Evolutionary conservation across 2,329 filamentous ascomycete genomes (phyloP), one percentile per base, ranked within the genome.

Genomic region (Colletotrichum scovillei): DNA sequence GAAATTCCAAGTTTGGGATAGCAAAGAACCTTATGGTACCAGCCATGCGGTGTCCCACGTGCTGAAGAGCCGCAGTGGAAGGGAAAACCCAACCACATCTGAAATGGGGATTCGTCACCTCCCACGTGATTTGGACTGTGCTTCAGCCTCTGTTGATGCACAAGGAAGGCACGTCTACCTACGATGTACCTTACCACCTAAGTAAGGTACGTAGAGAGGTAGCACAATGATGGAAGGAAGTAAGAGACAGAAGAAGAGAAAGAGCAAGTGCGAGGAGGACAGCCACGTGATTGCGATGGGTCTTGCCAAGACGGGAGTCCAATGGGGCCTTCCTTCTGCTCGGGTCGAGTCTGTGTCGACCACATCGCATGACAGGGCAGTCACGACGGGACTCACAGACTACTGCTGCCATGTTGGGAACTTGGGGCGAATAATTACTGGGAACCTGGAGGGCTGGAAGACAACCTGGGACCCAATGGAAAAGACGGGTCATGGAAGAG

Each of bases 81-180:
- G 67, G 67, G 67, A 60, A 53, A 62, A 52, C 70, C 70, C 28
- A 35, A 62, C 70, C 64, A 49, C 59, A 62, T 30, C 67, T 73
- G 67, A 73, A 56, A 70, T 66, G 28, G 28, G 38, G 57, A 71
- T 67, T 70, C 60, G 67, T 73, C 71, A 70, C 58, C 70, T 49
- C 19, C 60, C 32, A 62, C 55, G 60, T 64, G 65, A 69, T 59
- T 53, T 53, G 60, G 19, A 30, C 16, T 22, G 26, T 16, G 19
- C 38, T 32, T 12, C 14, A 56, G 22, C 12, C 12, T 56, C 24
- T 28, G 46, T 55, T 38, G 46, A 55, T 55, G 62, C 49, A 19
- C 19, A n/a, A n/a, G 42, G 19, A 49, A 49, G 42, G 8, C 19
- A 49, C 19, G 16, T 19, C 16, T 1, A 42, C 16, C 16, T 1